Conservation (phyloP, 2,329 filamentous ascomycete species). For the Didymella glomerata region DNA sequence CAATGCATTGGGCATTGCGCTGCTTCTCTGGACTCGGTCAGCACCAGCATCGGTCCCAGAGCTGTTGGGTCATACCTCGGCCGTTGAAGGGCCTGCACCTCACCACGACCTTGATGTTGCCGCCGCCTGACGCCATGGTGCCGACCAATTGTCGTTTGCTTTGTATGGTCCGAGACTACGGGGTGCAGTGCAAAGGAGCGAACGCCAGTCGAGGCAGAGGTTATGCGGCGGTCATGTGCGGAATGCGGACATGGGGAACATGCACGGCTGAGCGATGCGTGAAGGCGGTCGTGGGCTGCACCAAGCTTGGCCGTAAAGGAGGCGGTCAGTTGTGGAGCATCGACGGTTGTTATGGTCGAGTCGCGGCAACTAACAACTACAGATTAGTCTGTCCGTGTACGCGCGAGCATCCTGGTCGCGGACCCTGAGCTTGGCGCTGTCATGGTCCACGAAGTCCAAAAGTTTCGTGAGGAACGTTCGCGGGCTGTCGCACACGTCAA, state of each 20-base stretch:
- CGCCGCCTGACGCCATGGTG: conserved; percentile 76
- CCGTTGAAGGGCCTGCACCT: conserved; percentile 94
- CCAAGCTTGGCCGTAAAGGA: conserved; percentile 30
- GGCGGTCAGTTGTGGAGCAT: conserved; percentile 28
- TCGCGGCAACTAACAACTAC: conserved; percentile 27
- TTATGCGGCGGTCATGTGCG: conserved; percentile 34
- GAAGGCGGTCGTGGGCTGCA: not conserved
- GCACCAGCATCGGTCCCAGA: not conserved
- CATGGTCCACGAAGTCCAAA: no score
- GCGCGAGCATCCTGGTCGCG: conserved; percentile 39
- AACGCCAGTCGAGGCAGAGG: conserved; percentile 23
- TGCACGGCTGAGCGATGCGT: conserved; percentile 11
- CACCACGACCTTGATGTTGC: conserved; percentile 99
- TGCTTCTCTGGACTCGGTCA: conserved; percentile 75
- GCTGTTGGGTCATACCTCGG: conserved; percentile 70
- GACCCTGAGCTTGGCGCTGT: conserved; percentile 26
- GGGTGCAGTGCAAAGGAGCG: conserved; percentile 24
- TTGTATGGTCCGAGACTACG: conserved; percentile 9
- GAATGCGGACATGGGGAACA: conserved; percentile 25
- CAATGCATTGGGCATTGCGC: conserved; percentile 92
- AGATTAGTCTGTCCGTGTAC: conserved; percentile 21
- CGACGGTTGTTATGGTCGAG: conserved; percentile 33
- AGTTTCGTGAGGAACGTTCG: no score
- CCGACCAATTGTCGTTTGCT: conserved; percentile 6
- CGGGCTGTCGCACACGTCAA: not conserved